Conservation (phyloP, 179 eudicot genomes). For the Silene noctiflora region DNA sequence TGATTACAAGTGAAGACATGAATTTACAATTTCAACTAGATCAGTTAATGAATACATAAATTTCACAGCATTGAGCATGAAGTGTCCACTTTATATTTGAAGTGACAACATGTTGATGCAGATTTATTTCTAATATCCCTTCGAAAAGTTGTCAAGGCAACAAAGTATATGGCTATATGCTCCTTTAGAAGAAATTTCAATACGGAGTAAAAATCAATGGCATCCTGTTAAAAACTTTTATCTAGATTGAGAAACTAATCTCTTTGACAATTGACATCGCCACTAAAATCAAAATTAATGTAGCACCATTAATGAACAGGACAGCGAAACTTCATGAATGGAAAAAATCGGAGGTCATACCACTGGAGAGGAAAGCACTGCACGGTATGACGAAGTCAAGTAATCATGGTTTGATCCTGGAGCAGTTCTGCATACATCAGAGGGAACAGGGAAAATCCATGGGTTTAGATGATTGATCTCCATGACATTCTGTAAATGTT, state of each 20-base stretch:
- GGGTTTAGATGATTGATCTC: conserved; percentile 59
- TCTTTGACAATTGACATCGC: background rate
- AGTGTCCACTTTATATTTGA: no score
- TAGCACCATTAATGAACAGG: conserved; percentile 2
- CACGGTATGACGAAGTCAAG: conserved; percentile 57
- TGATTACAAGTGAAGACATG: background rate
- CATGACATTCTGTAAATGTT: conserved; percentile 44
- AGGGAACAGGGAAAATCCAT: conserved; percentile 82
- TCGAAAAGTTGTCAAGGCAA: background rate
- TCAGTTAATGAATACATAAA: background rate
- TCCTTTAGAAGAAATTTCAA: background rate
- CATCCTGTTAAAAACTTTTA: background rate
- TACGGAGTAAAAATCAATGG: background rate
- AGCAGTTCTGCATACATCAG: conserved; percentile 49
- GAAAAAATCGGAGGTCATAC: conserved; percentile 38
- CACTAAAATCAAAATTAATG: background rate
- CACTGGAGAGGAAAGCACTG: conserved; percentile 86
- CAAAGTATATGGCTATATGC: background rate
- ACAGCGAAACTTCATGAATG: conserved; percentile 10
- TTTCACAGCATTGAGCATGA: no score
- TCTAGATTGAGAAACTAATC: background rate
- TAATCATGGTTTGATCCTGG: conserved; percentile 92
- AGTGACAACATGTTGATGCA: background rate
- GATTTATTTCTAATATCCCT: background rate
- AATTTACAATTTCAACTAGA: background rate